Percentiles rank a stretch among this genome's conserved stretches.
Evolutionary conservation across 2,329 filamentous ascomycete species (phyloP).

Genomic region (Aspergillus jensenii): DNA sequence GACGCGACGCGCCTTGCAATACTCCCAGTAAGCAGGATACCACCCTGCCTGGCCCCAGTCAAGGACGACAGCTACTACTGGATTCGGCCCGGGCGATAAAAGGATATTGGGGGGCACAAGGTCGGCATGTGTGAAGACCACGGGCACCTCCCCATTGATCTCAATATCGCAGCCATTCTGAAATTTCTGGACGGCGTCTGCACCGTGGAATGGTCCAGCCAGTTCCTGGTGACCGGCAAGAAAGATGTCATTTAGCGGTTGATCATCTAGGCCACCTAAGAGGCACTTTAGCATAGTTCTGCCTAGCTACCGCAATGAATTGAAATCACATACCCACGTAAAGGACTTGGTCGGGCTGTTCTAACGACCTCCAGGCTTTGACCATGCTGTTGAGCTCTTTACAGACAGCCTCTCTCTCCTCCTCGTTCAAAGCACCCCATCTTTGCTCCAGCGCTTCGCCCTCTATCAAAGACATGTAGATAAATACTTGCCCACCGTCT

Average conservation of each 20-base stretch:
- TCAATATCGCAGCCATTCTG: slow-evolving; percentile 33
- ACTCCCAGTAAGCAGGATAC: slow-evolving; percentile 35
- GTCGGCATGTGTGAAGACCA: slow-evolving; percentile 26
- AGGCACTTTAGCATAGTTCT: not conserved
- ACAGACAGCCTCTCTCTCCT: slow-evolving; percentile 29
- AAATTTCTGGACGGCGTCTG: slow-evolving; percentile 30
- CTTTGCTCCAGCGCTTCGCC: slow-evolving; percentile 23
- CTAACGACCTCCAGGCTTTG: slow-evolving; percentile 22
- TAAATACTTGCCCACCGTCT: slow-evolving; percentile 22
- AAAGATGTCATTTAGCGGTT: slow-evolving; percentile 35
- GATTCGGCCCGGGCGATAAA: slow-evolving; percentile 19
- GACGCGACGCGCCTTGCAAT: slow-evolving; percentile 29
- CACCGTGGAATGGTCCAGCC: slow-evolving; percentile 30
- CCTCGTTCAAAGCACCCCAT: slow-evolving; percentile 22
- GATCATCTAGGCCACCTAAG: slow-evolving; percentile 29
- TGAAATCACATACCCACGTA: slow-evolving; percentile 24
- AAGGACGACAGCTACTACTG: slow-evolving; percentile 23
- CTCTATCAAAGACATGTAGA: slow-evolving; percentile 28
- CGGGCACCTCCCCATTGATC: slow-evolving; percentile 21
- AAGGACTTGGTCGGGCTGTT: slow-evolving; percentile 9
- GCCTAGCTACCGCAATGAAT: not conserved
- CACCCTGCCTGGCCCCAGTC: slow-evolving; percentile 32
- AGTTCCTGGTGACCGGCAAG: slow-evolving; percentile 19
- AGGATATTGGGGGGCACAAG: slow-evolving; percentile 25
- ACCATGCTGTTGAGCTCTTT: slow-evolving; percentile 28